Evolutionary conservation across 2,329 filamentous ascomycete genomes (phyloP), one percentile per base, ranked within the genome.

Genomic region (Pyrenophora teres): DNA sequence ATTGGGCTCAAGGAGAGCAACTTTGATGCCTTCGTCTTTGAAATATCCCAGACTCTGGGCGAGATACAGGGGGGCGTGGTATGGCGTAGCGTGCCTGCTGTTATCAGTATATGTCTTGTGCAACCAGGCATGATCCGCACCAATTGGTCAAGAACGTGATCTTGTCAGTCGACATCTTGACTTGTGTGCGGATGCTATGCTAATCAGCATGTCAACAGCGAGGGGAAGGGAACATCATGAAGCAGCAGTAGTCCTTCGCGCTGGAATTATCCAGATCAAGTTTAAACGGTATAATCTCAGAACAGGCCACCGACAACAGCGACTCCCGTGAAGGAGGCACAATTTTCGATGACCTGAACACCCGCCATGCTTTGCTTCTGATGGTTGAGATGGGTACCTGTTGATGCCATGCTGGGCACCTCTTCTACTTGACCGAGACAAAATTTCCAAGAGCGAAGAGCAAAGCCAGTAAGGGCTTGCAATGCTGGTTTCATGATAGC

Each of bases 251-350:
- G 84, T 90, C 85, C 87, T 90, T 90, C 87, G 47, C 88, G 87
- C 87, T 89, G 86, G 86, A 82, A 89, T 89, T 89, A 87, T 86
- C 85, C 86, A 88, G 86, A 88, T 89, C 87, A 90, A 90, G 87
- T 90, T 89, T 81, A 78, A 77, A 81, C 86, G 86, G 86, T 89
- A 87, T 60, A 42, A 60, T 60, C 57, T 60, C 55, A 58, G 57
- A 60, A 56, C 57, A 60, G 54, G 50, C 27, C 37, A 40, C 40
- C 27, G 9, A 16, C 41, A 42, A 40, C 7, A 15, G 27, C 13
- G 4, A 10, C 10, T 19, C 25, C 37, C 12, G 5, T 16, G 2
- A 2, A 23, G n/a, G n/a, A 33, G 5, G 10, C 12, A 8, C n/a
- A 15, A 2, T 21, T 15, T 25, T 7, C 12, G 35, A 44, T 45